A percentile compares a stretch with the other conserved stretches of the same genome.
phyloP scores from a whole-genome alignment of 768 basidiomycete genomes.

The Cubamyces lactineus region DNA sequence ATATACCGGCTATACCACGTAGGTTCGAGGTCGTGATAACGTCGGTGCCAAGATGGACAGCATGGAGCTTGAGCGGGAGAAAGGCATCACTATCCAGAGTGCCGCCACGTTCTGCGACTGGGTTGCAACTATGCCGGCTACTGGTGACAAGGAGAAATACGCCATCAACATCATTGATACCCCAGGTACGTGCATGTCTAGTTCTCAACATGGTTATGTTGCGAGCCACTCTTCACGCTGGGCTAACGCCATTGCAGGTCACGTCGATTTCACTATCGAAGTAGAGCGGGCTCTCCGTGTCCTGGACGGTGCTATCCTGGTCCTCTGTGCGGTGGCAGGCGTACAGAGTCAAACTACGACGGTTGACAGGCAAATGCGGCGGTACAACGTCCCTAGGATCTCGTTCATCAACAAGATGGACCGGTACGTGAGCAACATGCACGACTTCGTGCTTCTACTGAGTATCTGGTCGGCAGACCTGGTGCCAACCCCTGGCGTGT shows the following conservation, averaged over 20 bases:
- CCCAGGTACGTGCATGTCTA: slow-evolving; percentile 59
- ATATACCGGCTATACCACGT: slow-evolving; percentile 1
- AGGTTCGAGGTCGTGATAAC: slow-evolving; percentile 92
- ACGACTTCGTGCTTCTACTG: not conserved
- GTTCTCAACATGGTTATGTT: too few species aligned
- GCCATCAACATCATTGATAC: slow-evolving; percentile 99
- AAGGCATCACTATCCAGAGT: slow-evolving; percentile 99
- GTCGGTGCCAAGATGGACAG: slow-evolving; percentile 99
- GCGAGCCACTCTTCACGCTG: not conserved
- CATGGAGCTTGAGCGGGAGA: slow-evolving; percentile 98
- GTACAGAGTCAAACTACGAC: slow-evolving; percentile 99
- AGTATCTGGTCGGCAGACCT: slow-evolving; percentile 55
- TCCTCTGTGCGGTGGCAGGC: slow-evolving; percentile 95
- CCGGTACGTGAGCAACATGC: slow-evolving; percentile 49
- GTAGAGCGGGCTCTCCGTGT: slow-evolving; percentile 97
- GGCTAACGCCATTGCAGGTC: slow-evolving; percentile 55
- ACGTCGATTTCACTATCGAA: slow-evolving; percentile 99
- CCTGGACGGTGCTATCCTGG: slow-evolving; percentile 94
- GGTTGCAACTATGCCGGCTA: slow-evolving; percentile 67
- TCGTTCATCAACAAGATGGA: slow-evolving; percentile 99
- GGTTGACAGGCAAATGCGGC: slow-evolving; percentile 97
- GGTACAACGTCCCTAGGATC: slow-evolving; percentile 93
- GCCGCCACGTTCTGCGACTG: slow-evolving; percentile 99
- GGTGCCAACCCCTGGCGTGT: slow-evolving; percentile 98
- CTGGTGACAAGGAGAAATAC: slow-evolving; percentile 75